A percentile compares a stretch with the other conserved stretches of the same genome.
phyloP scores from a whole-genome alignment of 495 filamentous ascomycete species.

The Aspergillus carlsbadensis region DNA sequence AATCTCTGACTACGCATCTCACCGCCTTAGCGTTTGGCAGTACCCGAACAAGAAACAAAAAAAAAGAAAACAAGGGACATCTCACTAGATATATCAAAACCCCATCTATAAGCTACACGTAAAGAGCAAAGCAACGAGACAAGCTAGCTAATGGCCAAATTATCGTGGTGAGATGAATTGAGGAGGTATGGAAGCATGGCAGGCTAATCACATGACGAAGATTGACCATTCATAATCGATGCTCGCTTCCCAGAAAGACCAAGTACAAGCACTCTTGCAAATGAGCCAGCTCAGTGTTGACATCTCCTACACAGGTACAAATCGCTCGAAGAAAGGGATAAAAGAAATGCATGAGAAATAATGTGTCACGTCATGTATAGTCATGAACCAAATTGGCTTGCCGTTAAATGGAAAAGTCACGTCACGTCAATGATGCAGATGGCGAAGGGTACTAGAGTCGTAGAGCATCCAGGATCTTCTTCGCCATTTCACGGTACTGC shows the following conservation, averaged over 20 bases:
- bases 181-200: slow-evolving; percentile 10
- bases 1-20: slow-evolving; percentile 4
- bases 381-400: slow-evolving; percentile 24
- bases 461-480: slow-evolving; percentile 86
- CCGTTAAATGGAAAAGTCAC: slow-evolving; percentile 1
- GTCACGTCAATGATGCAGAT: slow-evolving; percentile 12
- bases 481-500: slow-evolving; percentile 98
- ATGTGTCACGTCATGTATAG: slow-evolving; percentile 31
- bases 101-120: slow-evolving; percentile 3
- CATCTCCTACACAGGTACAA: slow-evolving; percentile 12
- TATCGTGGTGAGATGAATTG: neutral
- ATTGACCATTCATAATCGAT: slow-evolving; percentile 17
- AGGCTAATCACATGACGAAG: slow-evolving; percentile 12
- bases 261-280: slow-evolving; percentile 22
- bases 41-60: neutral
- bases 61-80: neutral
- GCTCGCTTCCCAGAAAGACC: slow-evolving; percentile 31
- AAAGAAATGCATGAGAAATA: slow-evolving; percentile 16
- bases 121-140: neutral
- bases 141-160: neutral
- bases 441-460: slow-evolving; percentile 55
- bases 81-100: neutral
- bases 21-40: slow-evolving; percentile 1
- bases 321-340: slow-evolving; percentile 17
- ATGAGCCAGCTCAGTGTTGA: slow-evolving; percentile 27